Percentiles rank a stretch among this genome's conserved stretches.
These are phyloP conservation scores for Aspergillus flavus DNA, from an alignment of 2,329 filamentous ascomycete species.

Conservation along the genomic window DNA sequence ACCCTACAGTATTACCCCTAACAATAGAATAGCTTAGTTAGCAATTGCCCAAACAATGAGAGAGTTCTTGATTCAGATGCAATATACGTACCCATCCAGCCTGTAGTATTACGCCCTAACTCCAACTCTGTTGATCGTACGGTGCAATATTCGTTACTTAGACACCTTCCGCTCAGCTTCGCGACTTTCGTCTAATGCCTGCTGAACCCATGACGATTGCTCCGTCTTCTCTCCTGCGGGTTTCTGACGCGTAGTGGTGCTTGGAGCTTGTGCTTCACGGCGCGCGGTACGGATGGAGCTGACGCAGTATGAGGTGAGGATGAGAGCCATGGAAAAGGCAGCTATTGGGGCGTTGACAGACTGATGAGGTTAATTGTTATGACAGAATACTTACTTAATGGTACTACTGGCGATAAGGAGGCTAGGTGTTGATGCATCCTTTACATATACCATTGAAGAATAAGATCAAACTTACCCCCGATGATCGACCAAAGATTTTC, in stretches of 20 bases:
- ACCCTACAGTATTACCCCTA: neutral
- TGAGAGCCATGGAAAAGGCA: slow-evolving; percentile 63
- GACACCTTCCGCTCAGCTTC: slow-evolving; percentile 18
- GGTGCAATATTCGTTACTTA: neutral
- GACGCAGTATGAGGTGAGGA: slow-evolving; percentile 64
- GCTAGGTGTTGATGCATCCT: neutral
- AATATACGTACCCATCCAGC: neutral
- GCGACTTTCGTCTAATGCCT: slow-evolving; percentile 35
- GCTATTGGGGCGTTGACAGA: slow-evolving; percentile 63
- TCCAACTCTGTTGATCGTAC: neutral
- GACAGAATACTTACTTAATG: neutral
- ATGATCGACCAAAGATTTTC: slow-evolving; percentile 23
- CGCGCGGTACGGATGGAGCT: slow-evolving; percentile 69
- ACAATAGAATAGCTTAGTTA: neutral
- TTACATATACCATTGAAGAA: neutral
- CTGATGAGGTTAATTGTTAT: slow-evolving; percentile 31
- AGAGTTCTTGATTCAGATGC: neutral
- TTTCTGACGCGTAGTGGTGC: slow-evolving; percentile 46
- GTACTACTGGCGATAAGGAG: neutral
- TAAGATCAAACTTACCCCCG: slow-evolving; percentile 22
- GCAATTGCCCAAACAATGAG: neutral
- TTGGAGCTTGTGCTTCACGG: slow-evolving; percentile 61
- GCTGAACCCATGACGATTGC: slow-evolving; percentile 34
- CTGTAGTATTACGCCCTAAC: neutral
- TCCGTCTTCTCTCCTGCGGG: slow-evolving; percentile 42